Base-by-base conservation (phyloP, 305 asterid species). In the Fraxinus floribunda region DNA sequence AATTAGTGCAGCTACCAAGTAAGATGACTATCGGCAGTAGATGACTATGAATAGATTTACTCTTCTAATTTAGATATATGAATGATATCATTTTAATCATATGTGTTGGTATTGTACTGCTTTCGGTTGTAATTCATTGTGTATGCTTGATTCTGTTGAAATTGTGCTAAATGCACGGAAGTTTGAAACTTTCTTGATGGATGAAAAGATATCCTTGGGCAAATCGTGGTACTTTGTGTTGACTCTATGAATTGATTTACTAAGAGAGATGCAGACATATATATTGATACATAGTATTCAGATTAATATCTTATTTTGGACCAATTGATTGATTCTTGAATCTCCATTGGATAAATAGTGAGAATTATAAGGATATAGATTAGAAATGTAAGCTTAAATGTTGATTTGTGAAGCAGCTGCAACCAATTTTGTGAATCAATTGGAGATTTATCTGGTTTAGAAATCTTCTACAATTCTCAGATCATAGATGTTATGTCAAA, bases 291-390 rank as follows among this genome's bases (percentile, higher is more conserved):
- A 70, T 0, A 38, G 44, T 81, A 75, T 41, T 9, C 30, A 41
- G 24, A 82, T 79, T 80, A n/a, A 70, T 60, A 80, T 80, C 46
- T 38, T 52, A 80, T 46, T 57, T 32, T 38, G 26, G 46, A 6
- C 30, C 30, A 76, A 20, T 68, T 34, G 30, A 64, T 60, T 60
- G 18, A 32, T 66, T 78, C 66, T 71, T 79, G 85, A 34, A 64
- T 24, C 32, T 64, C 35, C n/a, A 64, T 22, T 24, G 73, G 72
- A 10, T 24, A 10, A 64, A 24, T 64, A 64, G 15, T 64, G 13
- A 64, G n/a, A 24, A 22, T 64, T 64, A 3, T 64, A 24, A 18
- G 16, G 39, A 30, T 11, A 68, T 30, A 68, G 73, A 68, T 68
- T 30, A 15, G 39, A 24, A 29, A 29, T 15, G 20, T 5, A 5